Base-by-base conservation (phyloP, 306 rosid genomes). In the Datisca glomerata region DNA sequence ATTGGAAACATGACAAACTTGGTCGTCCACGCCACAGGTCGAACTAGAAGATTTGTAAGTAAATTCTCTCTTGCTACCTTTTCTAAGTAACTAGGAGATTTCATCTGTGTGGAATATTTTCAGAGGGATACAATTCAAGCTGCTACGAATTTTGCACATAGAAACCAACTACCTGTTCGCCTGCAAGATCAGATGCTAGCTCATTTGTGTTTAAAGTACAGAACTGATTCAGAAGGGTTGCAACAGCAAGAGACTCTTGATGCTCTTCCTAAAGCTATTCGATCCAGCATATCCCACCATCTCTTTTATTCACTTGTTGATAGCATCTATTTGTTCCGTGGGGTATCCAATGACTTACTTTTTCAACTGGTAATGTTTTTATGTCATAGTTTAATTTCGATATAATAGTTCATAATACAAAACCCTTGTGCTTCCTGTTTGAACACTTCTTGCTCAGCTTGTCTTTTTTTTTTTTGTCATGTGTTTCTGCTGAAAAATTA, bases 1-100 rank as follows among this genome's bases (percentile, higher is more conserved):
- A 82, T 79, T 25, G 94, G 93, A 56, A 86, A 86, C 51, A 81
- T 86, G 87, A 81, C 96, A 46, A 86, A 71, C 54, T 67, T 86
- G 73, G 69, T 71, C 54, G 94, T 86, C 53, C 81, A 81, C 6
- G 56, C 69, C n/a, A 75, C 96, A 25, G 61, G 76, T 38, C 71
- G 78, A 61, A 81, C 96, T 7, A 70, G 79, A 36, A 60, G 63
- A 68, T 86, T 81, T 67, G 96, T 81, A 34, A 68, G 91, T 73
- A 38, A 16, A 27, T n/a, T 5, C 13, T 44, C 16, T 44, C 33
- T 5, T 18, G 12, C 12, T 24, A 24, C 27, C 9, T 42, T 21
- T 10, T 49, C 21, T 42, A 29, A 5, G 10, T 48, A 6, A 14
- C 4, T 47, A 20, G 19, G 39, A 12, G n/a, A 14, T 24, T 52